phyloP scores from a whole-genome alignment of 2,329 filamentous ascomycete genomes.

The Colletotrichum cordylinicola region DNA sequence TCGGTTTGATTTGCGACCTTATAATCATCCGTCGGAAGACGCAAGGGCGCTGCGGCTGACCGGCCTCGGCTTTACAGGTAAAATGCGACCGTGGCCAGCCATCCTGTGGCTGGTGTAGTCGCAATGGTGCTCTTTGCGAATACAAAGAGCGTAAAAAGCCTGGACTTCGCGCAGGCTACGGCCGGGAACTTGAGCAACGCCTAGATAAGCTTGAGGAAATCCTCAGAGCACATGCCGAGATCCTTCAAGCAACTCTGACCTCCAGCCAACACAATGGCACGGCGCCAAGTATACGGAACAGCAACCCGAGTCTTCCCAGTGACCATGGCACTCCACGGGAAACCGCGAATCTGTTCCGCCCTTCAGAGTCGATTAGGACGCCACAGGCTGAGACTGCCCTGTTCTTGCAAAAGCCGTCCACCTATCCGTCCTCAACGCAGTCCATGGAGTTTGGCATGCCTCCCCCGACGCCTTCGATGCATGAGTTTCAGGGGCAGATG shows the following conservation, averaged over 20 bases:
- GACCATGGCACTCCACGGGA: slow-evolving; percentile 64
- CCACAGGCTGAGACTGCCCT: slow-evolving; percentile 64
- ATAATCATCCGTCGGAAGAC: not conserved
- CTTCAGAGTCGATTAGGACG: slow-evolving; percentile 55
- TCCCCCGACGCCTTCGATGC: slow-evolving; percentile 49
- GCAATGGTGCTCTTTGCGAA: slow-evolving; percentile 68
- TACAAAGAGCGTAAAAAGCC: slow-evolving; percentile 75
- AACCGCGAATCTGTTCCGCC: slow-evolving; percentile 49
- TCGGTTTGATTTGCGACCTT: not conserved
- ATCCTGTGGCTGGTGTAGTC: slow-evolving; percentile 71
- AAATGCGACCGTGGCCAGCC: slow-evolving; percentile 81
- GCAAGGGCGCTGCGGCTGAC: slow-evolving; percentile 6
- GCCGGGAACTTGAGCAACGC: slow-evolving; percentile 74
- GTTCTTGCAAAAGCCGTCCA: slow-evolving; percentile 66
- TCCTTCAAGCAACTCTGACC: slow-evolving; percentile 63
- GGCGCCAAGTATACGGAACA: slow-evolving; percentile 51
- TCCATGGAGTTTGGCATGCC: slow-evolving; percentile 57
- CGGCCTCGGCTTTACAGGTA: slow-evolving; percentile 47
- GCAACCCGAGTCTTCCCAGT: slow-evolving; percentile 56
- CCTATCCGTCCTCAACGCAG: slow-evolving; percentile 51
- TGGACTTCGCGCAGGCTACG: slow-evolving; percentile 70
- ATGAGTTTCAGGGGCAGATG: slow-evolving; percentile 56
- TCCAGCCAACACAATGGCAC: slow-evolving; percentile 38
- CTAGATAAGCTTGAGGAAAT: slow-evolving; percentile 74
- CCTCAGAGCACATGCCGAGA: slow-evolving; percentile 68